Conservation (phyloP, 2,329 filamentous ascomycete genomes). For the Neonectria hederae region DNA sequence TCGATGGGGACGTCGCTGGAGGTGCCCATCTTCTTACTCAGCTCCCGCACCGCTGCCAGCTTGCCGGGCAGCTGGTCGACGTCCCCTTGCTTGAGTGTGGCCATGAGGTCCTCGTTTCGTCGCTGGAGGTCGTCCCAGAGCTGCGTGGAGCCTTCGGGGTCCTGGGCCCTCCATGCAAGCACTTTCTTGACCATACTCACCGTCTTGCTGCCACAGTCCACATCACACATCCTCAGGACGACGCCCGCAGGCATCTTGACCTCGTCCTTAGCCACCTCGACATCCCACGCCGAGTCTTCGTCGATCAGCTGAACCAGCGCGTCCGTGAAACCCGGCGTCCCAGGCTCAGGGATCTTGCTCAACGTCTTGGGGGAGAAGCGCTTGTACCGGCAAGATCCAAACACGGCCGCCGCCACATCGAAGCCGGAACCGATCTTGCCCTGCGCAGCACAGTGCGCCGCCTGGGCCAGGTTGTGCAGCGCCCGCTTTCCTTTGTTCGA, state of each 20-base stretch:
- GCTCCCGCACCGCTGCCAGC: conserved; percentile 62
- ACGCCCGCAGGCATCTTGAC: conserved; percentile 78
- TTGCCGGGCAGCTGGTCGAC: conserved; percentile 55
- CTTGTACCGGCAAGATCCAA: conserved; percentile 88
- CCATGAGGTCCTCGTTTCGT: conserved; percentile 76
- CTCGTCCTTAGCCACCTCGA: conserved; percentile 74
- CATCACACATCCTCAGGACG: conserved; percentile 91
- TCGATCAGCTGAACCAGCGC: conserved; percentile 74
- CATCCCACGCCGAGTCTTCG: conserved; percentile 76
- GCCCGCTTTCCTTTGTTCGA: conserved; percentile 64
- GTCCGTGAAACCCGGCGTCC: conserved; percentile 71
- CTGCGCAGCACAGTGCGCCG: conserved; percentile 93
- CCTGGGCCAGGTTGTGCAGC: conserved; percentile 93
- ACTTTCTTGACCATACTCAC: conserved; percentile 96
- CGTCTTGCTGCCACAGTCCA: conserved; percentile 92
- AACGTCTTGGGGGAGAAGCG: conserved; percentile 89
- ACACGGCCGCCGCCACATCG: conserved; percentile 92
- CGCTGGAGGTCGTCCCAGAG: conserved; percentile 81
- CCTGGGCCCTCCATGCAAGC: conserved; percentile 78
- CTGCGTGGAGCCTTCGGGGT: conserved; percentile 68
- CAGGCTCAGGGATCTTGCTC: conserved; percentile 71
- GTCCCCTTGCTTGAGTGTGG: conserved; percentile 64
- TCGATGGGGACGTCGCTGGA: conserved; percentile 86
- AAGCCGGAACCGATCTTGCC: conserved; percentile 97
- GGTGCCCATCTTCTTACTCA: conserved; percentile 80